These are phyloP conservation scores for Neolentinus lepideus DNA, from an alignment of 1,284 basidiomycete species.

Conservation along the genomic window DNA sequence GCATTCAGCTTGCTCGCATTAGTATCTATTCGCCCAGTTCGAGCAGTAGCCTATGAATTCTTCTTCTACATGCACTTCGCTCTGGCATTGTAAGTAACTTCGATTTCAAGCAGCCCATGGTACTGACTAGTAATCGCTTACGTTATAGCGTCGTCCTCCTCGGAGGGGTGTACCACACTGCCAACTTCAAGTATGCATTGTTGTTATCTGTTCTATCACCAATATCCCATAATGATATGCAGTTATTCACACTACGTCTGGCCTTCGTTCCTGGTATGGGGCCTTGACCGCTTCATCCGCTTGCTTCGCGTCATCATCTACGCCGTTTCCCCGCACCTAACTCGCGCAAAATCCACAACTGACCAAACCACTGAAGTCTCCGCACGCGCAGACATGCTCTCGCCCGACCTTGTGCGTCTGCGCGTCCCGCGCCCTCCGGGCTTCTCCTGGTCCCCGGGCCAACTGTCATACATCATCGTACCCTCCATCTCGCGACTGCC, in stretches of 20 bases:
- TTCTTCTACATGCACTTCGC: slow-evolving; percentile 38
- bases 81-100: slow-evolving; percentile 29
- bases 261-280: slow-evolving; percentile 62
- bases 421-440: slow-evolving; percentile 32
- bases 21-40: slow-evolving; percentile 36
- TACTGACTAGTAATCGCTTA: background rate
- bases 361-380: background rate
- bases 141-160: slow-evolving; percentile 31
- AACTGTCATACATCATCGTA: slow-evolving; percentile 40
- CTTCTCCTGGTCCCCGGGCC: slow-evolving; percentile 40
- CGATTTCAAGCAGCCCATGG: background rate
- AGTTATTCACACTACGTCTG: slow-evolving; percentile 33
- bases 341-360: slow-evolving; percentile 21
- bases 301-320: slow-evolving; percentile 38
- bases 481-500: slow-evolving; percentile 33
- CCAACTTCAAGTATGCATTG: slow-evolving; percentile 8
- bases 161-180: slow-evolving; percentile 33
- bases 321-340: slow-evolving; percentile 39
- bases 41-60: slow-evolving; percentile 35
- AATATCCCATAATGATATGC: background rate
- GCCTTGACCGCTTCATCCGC: slow-evolving; percentile 51
- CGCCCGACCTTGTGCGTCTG: slow-evolving; percentile 42
- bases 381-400: slow-evolving; percentile 32
- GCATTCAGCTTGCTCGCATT: slow-evolving; percentile 30
- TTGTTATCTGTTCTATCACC: background rate